Evolutionary conservation across 768 basidiomycete genomes (phyloP), one percentile per base, ranked within the genome.

Genomic region (Obba rivulosa): DNA sequence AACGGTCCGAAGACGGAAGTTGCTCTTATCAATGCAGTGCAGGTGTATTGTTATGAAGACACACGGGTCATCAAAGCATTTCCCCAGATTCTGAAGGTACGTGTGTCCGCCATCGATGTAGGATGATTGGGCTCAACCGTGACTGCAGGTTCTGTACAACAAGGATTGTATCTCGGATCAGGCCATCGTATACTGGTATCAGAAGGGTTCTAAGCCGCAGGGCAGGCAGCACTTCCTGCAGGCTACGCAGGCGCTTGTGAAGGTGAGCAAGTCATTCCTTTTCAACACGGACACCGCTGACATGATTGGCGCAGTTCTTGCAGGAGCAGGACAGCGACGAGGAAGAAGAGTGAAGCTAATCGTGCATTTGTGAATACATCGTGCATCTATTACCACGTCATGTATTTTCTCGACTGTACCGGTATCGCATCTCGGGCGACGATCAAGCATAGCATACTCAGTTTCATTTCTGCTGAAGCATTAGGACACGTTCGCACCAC

Each of bases 171-270:
- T 97, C 58, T 89, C 92, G 47, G 92, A 94, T 62, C 87, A 94
- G 63, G 93, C 94, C 52, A 94, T 99, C 61, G 87, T 97, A 51
- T 98, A 96, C 68, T 99, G 95, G 95, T 76, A 92, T 69, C 85
- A 90, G 71, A 99, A 99, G 70, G 95, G 96, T 44, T 87, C 93
- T 41, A 96, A 92, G 69, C 81, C 92, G 0, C 91, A 97, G 67
- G 95, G 94, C 42, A 84, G 87, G 62, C 92, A 96, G 66, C 88
- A 93, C 66, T 97, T 99, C 76, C 71, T 97, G 57, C 94, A 91
- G 71, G 81, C 76, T 49, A 86, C 91, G 0, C 88, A 89, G 62
- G 63, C 88, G 16, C 76, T 98, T 34, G 93, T 98, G 63, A 95
- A 96, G 79, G 93, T 83, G 61, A 43, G 68, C 61, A 38, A 34